Conservation (phyloP, 495 filamentous ascomycete species). For the Trichoderma asperelloides region DNA sequence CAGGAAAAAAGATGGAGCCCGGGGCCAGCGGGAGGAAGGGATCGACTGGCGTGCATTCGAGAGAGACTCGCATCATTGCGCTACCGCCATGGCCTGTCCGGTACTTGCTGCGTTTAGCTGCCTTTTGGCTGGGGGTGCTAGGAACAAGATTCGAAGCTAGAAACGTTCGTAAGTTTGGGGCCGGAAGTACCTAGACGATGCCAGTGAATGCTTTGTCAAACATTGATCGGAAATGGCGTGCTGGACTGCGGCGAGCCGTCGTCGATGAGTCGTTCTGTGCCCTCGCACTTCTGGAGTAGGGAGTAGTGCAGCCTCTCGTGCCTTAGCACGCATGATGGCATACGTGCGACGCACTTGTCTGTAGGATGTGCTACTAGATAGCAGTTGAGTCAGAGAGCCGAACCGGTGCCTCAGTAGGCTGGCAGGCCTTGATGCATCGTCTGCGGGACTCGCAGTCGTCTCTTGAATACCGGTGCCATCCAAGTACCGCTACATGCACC, state of each 20-base stretch:
- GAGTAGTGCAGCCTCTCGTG: too few relatives aligned
- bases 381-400: too few relatives aligned
- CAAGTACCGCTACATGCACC: neutral
- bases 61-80: constrained; percentile 8
- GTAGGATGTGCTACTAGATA: too few relatives aligned
- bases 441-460: neutral
- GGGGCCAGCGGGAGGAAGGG: neutral
- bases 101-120: neutral
- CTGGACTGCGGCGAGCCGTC: neutral
- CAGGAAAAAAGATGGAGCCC: neutral
- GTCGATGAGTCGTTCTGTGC: too few relatives aligned
- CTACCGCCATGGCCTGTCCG: neutral
- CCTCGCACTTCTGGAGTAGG: too few relatives aligned
- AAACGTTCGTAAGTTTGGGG: neutral
- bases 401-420: too few relatives aligned
- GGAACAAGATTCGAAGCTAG: neutral
- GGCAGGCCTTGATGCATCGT: neutral
- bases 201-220: neutral
- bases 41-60: constrained; percentile 5
- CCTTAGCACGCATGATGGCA: too few relatives aligned
- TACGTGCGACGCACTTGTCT: too few relatives aligned
- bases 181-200: neutral
- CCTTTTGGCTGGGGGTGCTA: neutral
- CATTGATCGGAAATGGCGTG: neutral
- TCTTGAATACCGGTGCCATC: neutral